Conservation (phyloP, 139 green algal genomes). For the Gonium pectorale region DNA sequence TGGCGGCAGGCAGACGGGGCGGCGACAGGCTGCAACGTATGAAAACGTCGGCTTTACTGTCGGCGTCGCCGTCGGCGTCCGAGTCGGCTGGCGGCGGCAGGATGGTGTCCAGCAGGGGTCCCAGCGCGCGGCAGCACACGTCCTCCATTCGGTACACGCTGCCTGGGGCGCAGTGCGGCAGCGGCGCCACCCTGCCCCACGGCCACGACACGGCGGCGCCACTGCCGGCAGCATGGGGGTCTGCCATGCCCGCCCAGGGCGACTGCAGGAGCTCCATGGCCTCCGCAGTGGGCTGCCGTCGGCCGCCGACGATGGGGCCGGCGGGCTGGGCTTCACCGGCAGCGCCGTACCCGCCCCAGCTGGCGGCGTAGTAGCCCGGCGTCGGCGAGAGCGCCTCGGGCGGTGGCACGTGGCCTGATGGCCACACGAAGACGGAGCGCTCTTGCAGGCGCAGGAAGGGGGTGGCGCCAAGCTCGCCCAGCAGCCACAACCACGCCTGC, state of each 20-base stretch:
- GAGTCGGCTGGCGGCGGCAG: background rate
- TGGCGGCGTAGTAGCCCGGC: background rate
- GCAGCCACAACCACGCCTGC: background rate
- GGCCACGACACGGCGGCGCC: background rate
- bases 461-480: background rate
- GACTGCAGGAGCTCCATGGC: too few species aligned
- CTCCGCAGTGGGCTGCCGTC: too few species aligned
- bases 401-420: background rate
- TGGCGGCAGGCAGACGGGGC: too few species aligned
- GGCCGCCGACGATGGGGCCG: too few species aligned
- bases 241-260: too few species aligned
- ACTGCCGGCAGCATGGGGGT: too few species aligned
- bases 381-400: too few species aligned
- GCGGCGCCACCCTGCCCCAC: background rate
- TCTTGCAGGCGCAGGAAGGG: background rate
- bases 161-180: background rate
- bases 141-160: background rate
- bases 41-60: too few species aligned
- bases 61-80: background rate
- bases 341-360: background rate
- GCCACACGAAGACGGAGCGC: constrained; percentile 5
- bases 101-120: background rate
- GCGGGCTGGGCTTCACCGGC: background rate
- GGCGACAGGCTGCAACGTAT: too few species aligned
- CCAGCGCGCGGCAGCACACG: background rate